phyloP scores from a whole-genome alignment of 805 yeast genomes.

The Candida morakotiae region DNA sequence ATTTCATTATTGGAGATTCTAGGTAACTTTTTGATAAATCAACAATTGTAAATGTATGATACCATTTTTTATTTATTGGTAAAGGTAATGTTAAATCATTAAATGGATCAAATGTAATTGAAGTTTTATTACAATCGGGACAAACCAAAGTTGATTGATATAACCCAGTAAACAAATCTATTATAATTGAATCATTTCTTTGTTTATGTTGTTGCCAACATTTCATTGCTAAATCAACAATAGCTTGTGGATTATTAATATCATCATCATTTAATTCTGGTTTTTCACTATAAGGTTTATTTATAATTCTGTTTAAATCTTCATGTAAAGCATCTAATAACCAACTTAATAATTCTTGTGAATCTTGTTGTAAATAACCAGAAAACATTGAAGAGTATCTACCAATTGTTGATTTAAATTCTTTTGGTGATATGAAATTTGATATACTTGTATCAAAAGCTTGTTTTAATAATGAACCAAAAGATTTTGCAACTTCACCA shows the following conservation, averaged over 20 bases:
- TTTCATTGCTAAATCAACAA: conserved; percentile 59
- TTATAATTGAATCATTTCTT: conserved; percentile 80
- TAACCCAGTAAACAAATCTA: conserved; percentile 84
- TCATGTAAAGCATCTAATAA: conserved; percentile 87
- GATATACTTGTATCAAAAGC: conserved; percentile 37
- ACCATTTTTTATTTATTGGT: conserved; percentile 75
- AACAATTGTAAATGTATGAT: conserved; percentile 56
- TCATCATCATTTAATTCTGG: conserved; percentile 73
- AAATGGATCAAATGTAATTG: conserved; percentile 91
- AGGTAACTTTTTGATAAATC: conserved; percentile 35
- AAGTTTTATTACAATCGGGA: conserved; percentile 74
- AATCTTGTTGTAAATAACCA: conserved; percentile 85
- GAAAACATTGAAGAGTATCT: conserved; percentile 72
- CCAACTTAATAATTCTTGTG: conserved; percentile 89
- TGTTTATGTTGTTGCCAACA: conserved; percentile 79
- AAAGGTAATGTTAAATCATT: conserved; percentile 86
- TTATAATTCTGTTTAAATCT: conserved; percentile 75
- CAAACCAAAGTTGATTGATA: conserved; percentile 88
- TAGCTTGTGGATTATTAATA: conserved; percentile 47
- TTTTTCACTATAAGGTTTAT: conserved; percentile 85
- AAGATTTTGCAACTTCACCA: conserved; percentile 77
- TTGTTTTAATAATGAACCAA: conserved; percentile 62
- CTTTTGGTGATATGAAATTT: conserved; percentile 54
- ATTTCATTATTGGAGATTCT: conserved; percentile 20
- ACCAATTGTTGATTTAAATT: conserved; percentile 76